A percentile compares a stretch with the other conserved stretches of the same genome.
Conservation (phyloP, 2,329 filamentous ascomycete species). For the Diaporthe sp. region DNA sequence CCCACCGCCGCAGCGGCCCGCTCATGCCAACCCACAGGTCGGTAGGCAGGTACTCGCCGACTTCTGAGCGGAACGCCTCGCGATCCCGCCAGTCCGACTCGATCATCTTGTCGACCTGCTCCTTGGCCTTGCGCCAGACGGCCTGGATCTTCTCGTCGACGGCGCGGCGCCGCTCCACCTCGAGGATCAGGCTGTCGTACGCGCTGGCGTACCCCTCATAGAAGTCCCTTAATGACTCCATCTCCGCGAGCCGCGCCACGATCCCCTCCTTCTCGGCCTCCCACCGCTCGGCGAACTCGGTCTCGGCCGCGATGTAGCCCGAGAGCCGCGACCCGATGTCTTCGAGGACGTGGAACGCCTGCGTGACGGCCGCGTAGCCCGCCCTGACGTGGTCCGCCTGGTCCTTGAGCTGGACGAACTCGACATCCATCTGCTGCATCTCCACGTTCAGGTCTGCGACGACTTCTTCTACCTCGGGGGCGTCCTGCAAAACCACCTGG, state of each 20-base stretch:
- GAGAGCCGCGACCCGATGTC: constrained; percentile 76
- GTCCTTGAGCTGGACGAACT: constrained; percentile 73
- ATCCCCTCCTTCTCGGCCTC: constrained; percentile 80
- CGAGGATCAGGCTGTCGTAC: constrained; percentile 87
- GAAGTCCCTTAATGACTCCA: constrained; percentile 83
- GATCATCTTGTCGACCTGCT: constrained; percentile 81
- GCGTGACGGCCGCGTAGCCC: constrained; percentile 70
- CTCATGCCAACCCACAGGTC: constrained; percentile 88
- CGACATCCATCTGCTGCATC: constrained; percentile 81
- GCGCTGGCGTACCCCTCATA: constrained; percentile 89
- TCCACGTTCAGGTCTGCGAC: constrained; percentile 81
- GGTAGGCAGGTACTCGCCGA: constrained; percentile 87
- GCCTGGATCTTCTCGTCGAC: constrained; percentile 81
- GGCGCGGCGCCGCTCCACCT: constrained; percentile 81
- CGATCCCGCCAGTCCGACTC: constrained; percentile 80
- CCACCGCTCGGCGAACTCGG: constrained; percentile 78
- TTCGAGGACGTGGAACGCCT: constrained; percentile 76
- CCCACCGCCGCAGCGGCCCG: constrained; percentile 68
- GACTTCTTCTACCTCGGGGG: constrained; percentile 75
- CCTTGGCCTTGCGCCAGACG: constrained; percentile 83
- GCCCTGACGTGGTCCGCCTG: constrained; percentile 71
- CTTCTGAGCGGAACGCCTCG: constrained; percentile 83
- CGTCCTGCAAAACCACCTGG: constrained; percentile 81
- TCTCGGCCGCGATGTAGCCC: constrained; percentile 74
- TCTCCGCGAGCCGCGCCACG: constrained; percentile 77